Base-by-base conservation (phyloP, 192 early-diverging fungal species). In the Backusella luteola region DNA sequence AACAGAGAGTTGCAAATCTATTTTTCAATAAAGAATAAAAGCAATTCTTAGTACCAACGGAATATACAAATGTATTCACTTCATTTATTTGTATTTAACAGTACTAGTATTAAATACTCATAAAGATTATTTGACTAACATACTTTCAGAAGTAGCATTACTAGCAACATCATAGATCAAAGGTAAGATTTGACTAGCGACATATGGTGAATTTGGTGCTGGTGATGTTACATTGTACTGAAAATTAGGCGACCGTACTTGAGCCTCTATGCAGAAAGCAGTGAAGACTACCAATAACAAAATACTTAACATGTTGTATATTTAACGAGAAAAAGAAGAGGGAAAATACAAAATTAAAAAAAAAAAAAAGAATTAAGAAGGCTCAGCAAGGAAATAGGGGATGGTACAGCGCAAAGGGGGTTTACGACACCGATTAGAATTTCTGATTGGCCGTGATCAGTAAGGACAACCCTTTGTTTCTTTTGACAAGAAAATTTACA, bases 101-200 rank as follows among this genome's bases (percentile, higher is more conserved):
- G 7, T 74, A 7, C 8, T 53, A 26, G 23, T 21, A n/a, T 56
- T 21, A 56, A 9, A 53, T 53, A 19, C 5, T 56, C n/a, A 21
- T 8, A 21, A 56, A 11, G 8, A 9, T 21, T 21, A 21, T 9
- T 21, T 2, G 53, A 56, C 2, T 0, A 26, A 68, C 66, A 46
- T 75, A 75, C 74, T 75, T 12, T 75, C 38, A 23, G 74, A 41
- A 12, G 41, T 68, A 26, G 74, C 29, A 41, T 75, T 75, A 7
- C 32, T 21, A 21, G 73, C 77, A 53, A 79, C 69, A 44, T 69
- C 46, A 41, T 79, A 79, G 3, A 79, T 69, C 15, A 73, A 42
- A n/a, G 77, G 77, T 7, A 79, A 49, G 2, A 69, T 79, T 41
- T 79, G 77, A 17, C 73, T 67, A 23, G 77, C 73, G 35, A 79